phyloP scores from a whole-genome alignment of 768 basidiomycete species.

The Favolaschia claudopus region DNA sequence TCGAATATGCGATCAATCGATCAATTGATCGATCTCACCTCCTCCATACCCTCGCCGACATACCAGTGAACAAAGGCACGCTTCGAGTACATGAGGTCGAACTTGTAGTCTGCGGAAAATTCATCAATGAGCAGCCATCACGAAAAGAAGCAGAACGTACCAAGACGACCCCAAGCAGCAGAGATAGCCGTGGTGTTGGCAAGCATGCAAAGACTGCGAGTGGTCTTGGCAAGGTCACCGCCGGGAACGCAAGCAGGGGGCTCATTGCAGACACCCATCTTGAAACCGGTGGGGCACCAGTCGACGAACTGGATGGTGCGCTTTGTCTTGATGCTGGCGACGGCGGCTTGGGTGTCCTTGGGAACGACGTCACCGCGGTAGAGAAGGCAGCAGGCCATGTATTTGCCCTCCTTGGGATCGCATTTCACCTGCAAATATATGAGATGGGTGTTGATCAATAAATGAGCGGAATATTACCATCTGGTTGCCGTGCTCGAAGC shows the following conservation, averaged over 20 bases:
- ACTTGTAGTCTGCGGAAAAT: conserved; percentile 81
- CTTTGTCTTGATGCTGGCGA: conserved; percentile 95
- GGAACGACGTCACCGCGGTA: conserved; percentile 98
- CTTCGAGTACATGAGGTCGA: conserved; percentile 97
- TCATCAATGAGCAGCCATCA: conserved; percentile 18
- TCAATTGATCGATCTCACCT: no score
- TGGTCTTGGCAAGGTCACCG: conserved; percentile 94
- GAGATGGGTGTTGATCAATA: not conserved
- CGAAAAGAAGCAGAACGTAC: conserved; percentile 41
- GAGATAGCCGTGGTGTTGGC: conserved; percentile 96
- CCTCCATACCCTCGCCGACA: conserved; percentile 99
- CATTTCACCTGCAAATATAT: conserved; percentile 59
- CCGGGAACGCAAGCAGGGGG: conserved; percentile 91
- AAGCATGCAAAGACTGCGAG: conserved; percentile 96
- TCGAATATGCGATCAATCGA: no score
- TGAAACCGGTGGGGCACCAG: conserved; percentile 98
- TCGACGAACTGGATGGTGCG: conserved; percentile 98
- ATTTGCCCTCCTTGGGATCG: conserved; percentile 98
- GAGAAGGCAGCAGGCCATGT: conserved; percentile 93
- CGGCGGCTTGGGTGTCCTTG: conserved; percentile 94
- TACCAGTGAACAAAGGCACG: conserved; percentile 95
- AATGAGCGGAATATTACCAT: conserved; percentile 60
- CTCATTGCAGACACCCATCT: conserved; percentile 98
- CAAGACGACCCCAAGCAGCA: conserved; percentile 90
- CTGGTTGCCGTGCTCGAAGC: conserved; percentile 96